Evolutionary conservation across 306 rosid species (phyloP), one percentile per base, ranked within the genome.

Genomic region (Styphnolobium japonicum): DNA sequence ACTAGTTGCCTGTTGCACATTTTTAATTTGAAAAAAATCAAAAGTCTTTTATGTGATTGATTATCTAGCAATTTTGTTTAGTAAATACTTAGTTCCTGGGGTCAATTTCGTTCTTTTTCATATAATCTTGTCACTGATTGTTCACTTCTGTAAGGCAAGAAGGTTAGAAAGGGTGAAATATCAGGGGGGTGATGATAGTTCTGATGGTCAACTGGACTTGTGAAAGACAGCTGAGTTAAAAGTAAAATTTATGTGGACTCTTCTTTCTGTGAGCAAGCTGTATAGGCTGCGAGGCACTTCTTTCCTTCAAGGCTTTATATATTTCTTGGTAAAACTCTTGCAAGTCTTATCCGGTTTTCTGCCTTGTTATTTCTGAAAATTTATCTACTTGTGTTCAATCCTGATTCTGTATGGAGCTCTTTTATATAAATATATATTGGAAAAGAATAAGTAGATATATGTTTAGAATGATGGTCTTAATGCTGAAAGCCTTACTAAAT

Each of bases 151-250:
- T 29, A 25, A 16, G 81, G 73, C 70, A 42, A 21, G 48, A 45
- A 90, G 92, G 92, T 72, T 22, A 88, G 77, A 79, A 90, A 77
- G 80, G 82, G 48, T 55, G 92, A 85, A 15, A 81, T 42, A 18
- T 65, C 85, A 18, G 11, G 84, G 3, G 67, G 69, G 66, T 63
- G 53, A 69, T 71, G 74, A 77, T 43, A 18, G 56, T 63, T 29
- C 48, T 52, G 86, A 64, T 58, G 67, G 70, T 16, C 84, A 83
- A 57, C n/a, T 67, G 42, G 84, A 85, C 61, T 49, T 68, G 1
- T 68, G 75, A 39, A 77, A 82, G 82, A 78, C 81, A 51, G 52
- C 67, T 23, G 85, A 84, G 61, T 27, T 27, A 3, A 27, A 27
- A 27, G 22, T n/a, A n/a, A 27, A 27, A 27, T 27, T 27, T 27